Conservation (phyloP, 2,329 filamentous ascomycete species). For the Lecanosticta acicola region DNA sequence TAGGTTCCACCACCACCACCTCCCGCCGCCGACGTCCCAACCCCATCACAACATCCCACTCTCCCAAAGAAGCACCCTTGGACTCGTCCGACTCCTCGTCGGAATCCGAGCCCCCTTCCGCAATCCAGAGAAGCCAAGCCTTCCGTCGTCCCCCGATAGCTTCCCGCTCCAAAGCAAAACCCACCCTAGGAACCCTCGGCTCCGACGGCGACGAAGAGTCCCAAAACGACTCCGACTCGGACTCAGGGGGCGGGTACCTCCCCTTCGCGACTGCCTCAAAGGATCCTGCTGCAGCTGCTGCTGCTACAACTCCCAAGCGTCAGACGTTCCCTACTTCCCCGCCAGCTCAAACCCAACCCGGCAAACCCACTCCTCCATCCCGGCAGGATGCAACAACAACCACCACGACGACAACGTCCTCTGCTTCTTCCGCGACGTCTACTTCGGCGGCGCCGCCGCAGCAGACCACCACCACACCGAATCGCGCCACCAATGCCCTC, state of each 20-base stretch:
- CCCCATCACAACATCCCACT: constrained; percentile 15
- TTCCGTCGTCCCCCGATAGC: constrained; percentile 31
- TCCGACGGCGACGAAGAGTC: constrained; percentile 24
- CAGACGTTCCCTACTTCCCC: no score
- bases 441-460: constrained; percentile 30
- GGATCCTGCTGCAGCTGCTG: no score
- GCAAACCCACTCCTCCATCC: no score
- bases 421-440: constrained; percentile 40
- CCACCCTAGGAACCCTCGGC: constrained; percentile 12
- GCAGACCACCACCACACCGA: no score
- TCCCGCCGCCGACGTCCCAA: constrained; percentile 26
- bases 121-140: constrained; percentile 40
- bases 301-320: no score
- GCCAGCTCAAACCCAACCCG: no score
- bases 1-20: constrained; percentile 14
- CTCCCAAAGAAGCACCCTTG: constrained; percentile 21
- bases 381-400: constrained; percentile 12
- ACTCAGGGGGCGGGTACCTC: constrained; percentile 40
- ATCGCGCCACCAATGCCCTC: constrained; percentile 21
- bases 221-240: constrained; percentile 45
- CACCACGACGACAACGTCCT: constrained; percentile 13
- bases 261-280: constrained; percentile 38
- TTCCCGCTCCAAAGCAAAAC: constrained; percentile 8
- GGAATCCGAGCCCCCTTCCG: constrained; percentile 27
- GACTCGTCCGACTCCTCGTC: constrained; percentile 28